Evolutionary conservation across 2,329 filamentous ascomycete species (phyloP), one percentile per base, ranked within the genome.

Genomic region (Trichoderma harzianum): DNA sequence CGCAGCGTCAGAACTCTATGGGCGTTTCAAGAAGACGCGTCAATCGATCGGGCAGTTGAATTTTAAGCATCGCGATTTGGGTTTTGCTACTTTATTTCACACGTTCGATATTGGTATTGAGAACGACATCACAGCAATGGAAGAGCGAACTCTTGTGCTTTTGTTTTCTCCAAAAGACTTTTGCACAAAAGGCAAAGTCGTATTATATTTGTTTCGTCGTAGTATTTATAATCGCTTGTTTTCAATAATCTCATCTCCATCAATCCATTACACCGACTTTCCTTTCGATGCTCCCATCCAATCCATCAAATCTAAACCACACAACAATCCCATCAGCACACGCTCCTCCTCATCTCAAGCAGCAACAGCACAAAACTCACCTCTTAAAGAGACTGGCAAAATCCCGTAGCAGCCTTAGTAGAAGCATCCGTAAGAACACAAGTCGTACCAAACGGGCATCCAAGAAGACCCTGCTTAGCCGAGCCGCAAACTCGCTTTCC

Each of bases 231-330:
- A 60, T 68, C 65, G 65, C 65, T 58, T 68, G 10, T 34, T 60
- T 60, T 60, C 36, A 60, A 43, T 58, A 55, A 21, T 21, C 65
- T 60, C 65, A 60, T 60, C 65, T 68, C 65, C 55, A 60, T 68
- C 65, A 68, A 28, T 39, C 53, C 53, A 68, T 68, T 68, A 68
- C 65, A 32, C 11, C 65, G 51, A 58, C 16, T 36, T 24, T 43
- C 34, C 18, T 26, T 43, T 12, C 18, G 10, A 30, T 12, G n/a
- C 47, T 36, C 30, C 10, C 30, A 43, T 43, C 39, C 39, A 12
- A 14, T 12, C 47, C 47, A 53, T 53, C n/a, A 21, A n/a, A 67
- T 39, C 64, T 18, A 26, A 66, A 18, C 6, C 24, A 14, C 30
- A n/a, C 18, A 53, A 39, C n/a, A 24, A 18, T 18, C 16, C 21